Conservation (phyloP, 2,329 filamentous ascomycete genomes). For the Tympanopsis confertula region DNA sequence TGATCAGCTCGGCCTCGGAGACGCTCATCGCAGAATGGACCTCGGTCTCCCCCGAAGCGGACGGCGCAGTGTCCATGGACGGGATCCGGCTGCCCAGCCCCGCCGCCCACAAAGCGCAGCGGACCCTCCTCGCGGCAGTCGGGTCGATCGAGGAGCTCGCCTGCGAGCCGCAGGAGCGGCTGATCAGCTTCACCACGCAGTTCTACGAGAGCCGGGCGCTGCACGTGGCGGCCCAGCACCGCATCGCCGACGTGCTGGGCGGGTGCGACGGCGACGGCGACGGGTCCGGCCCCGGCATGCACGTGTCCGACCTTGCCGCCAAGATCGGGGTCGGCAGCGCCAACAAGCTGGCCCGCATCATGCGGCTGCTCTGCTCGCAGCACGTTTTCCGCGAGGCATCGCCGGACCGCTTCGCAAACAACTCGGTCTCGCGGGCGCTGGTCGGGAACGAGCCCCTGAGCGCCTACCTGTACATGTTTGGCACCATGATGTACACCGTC, state of each 20-base stretch:
- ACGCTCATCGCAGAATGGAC: background rate
- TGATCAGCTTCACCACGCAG: conserved; percentile 7
- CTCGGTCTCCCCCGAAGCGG: background rate
- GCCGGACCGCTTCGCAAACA: conserved; percentile 8
- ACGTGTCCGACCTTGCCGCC: no score
- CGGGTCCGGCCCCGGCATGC: no score
- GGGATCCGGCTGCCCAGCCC: background rate
- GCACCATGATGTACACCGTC: background rate
- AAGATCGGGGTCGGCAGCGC: no score
- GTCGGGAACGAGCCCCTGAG: conserved; percentile 7
- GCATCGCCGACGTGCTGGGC: conserved; percentile 6
- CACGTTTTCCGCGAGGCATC: conserved; percentile 9
- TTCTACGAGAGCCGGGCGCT: conserved; percentile 9
- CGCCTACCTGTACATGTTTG: conserved; percentile 7
- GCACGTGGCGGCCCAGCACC: conserved; percentile 8
- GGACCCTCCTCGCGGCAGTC: conserved; percentile 7
- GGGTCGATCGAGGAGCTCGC: conserved; percentile 10
- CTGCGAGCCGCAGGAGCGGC: conserved; percentile 7
- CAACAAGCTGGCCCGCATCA: conserved; percentile 7
- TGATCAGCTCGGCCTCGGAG: no score
- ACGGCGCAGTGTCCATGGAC: background rate
- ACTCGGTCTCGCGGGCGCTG: conserved; percentile 8
- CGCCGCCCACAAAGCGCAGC: background rate
- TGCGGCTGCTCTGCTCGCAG: conserved; percentile 7
- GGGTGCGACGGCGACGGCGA: conserved; percentile 6